A percentile compares a stretch with the other conserved stretches of the same genome.
phyloP scores from a whole-genome alignment of 805 yeast species.

The Cyberlindnera xishuangbannaensis region DNA sequence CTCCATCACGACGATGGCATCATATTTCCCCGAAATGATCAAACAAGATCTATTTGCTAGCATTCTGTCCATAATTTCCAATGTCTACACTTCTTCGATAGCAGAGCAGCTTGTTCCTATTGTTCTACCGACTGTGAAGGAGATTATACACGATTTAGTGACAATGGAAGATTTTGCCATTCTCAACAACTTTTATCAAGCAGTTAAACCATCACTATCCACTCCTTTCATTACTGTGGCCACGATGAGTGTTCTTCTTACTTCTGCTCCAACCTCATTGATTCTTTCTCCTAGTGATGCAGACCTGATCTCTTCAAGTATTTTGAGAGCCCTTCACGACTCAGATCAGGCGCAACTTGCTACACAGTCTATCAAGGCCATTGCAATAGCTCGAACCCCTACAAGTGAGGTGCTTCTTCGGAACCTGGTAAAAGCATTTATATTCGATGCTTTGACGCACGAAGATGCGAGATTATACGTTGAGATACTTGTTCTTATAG shows the following conservation, averaged over 20 bases:
- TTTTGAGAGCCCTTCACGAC: slow-evolving; percentile 32
- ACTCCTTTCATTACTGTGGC: slow-evolving; percentile 27
- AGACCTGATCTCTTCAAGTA: slow-evolving; percentile 27
- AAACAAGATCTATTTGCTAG: slow-evolving; percentile 69
- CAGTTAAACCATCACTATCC: slow-evolving; percentile 27
- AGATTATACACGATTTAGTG: slow-evolving; percentile 33
- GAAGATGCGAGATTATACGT: slow-evolving; percentile 25
- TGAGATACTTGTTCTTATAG: slow-evolving; percentile 24
- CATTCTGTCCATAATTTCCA: slow-evolving; percentile 47
- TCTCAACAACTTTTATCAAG: slow-evolving; percentile 32
- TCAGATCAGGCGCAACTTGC: slow-evolving; percentile 35
- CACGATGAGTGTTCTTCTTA: slow-evolving; percentile 38
- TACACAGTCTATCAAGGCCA: slow-evolving; percentile 57
- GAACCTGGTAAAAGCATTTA: slow-evolving; percentile 40
- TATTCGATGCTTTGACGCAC: slow-evolving; percentile 27
- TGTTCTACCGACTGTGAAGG: slow-evolving; percentile 46
- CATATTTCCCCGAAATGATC: slow-evolving; percentile 60
- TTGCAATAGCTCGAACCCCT: slow-evolving; percentile 32
- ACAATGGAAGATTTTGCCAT: slow-evolving; percentile 25
- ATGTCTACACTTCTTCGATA: slow-evolving; percentile 23
- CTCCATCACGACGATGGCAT: slow-evolving; percentile 56
- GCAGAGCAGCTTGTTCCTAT: slow-evolving; percentile 43
- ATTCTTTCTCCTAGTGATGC: slow-evolving; percentile 32
- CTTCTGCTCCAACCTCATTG: slow-evolving; percentile 32
- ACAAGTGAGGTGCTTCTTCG: slow-evolving; percentile 36